Conservation (phyloP, 2,329 filamentous ascomycete species). For the Trichoderma arundinaceum region DNA sequence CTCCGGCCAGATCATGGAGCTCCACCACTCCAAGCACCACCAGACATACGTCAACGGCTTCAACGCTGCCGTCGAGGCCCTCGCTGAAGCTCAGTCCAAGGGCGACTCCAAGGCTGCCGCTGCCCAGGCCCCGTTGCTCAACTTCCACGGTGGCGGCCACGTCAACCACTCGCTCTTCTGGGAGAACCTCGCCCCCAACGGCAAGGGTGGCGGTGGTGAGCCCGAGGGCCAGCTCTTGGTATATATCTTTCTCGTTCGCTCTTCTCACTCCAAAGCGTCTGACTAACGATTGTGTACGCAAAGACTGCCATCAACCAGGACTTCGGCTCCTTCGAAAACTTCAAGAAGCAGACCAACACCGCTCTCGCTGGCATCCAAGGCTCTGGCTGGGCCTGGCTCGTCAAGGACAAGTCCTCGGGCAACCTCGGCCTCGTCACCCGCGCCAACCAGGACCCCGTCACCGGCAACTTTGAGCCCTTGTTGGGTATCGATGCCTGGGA, state of each 20-base stretch:
- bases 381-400: slow-evolving; percentile 89
- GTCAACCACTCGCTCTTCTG: slow-evolving; percentile 89
- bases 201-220: slow-evolving; percentile 66
- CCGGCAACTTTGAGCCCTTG: slow-evolving; percentile 80
- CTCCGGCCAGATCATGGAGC: slow-evolving; percentile 93
- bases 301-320: slow-evolving; percentile 65
- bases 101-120: slow-evolving; percentile 62
- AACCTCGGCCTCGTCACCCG: slow-evolving; percentile 70
- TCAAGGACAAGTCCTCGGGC: slow-evolving; percentile 70
- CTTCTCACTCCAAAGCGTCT: not conserved
- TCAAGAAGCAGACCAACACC: slow-evolving; percentile 70
- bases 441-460: slow-evolving; percentile 88
- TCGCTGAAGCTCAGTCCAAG: slow-evolving; percentile 67
- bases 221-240: slow-evolving; percentile 66
- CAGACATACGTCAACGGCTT: slow-evolving; percentile 90
- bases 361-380: slow-evolving; percentile 79
- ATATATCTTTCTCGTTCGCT: not conserved
- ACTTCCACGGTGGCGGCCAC: slow-evolving; percentile 85
- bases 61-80: slow-evolving; percentile 78
- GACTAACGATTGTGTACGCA: not conserved
- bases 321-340: slow-evolving; percentile 69
- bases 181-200: slow-evolving; percentile 76
- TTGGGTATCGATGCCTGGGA: slow-evolving; percentile 95
- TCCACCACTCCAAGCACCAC: slow-evolving; percentile 94
- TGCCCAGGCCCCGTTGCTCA: slow-evolving; percentile 61